A percentile compares a stretch with the other conserved stretches of the same genome.
Evolutionary conservation across 441 rosid genomes (phyloP).

Genomic region (Metrosideros polymorpha): DNA sequence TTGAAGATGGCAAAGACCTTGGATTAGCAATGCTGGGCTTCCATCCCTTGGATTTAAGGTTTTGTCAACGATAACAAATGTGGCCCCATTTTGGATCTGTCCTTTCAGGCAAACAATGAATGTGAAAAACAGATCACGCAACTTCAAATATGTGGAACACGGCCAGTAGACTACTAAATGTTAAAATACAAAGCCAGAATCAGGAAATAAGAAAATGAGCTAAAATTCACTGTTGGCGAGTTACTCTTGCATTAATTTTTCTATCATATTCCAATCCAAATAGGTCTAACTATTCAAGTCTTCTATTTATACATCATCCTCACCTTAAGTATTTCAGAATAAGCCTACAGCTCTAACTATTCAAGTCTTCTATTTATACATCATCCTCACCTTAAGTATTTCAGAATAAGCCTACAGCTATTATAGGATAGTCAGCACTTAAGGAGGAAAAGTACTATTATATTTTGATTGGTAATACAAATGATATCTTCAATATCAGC

Average conservation of each 20-base stretch:
- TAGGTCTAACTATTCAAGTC: neutral
- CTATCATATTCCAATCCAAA: neutral
- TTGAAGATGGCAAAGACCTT: conserved; percentile 37
- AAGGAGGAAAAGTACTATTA: neutral
- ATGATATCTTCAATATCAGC: neutral
- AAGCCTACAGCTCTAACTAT: neutral
- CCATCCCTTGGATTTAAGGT: conserved; percentile 65
- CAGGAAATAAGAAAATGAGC: neutral
- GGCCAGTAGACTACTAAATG: neutral
- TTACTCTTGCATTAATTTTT: neutral
- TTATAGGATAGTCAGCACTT: neutral
- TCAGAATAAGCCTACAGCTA: neutral
- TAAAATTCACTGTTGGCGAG: neutral
- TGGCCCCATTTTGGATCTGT: conserved; percentile 93
- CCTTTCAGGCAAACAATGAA: conserved; percentile 17
- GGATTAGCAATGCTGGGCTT: conserved; percentile 61
- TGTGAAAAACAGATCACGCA: conserved; percentile 20
- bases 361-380: neutral
- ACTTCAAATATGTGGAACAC: neutral
- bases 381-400: neutral
- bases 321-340: neutral
- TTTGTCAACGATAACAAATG: conserved; percentile 85
- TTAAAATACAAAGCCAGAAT: neutral
- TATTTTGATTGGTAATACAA: neutral
- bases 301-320: neutral